Base-by-base conservation (phyloP, 1,284 basidiomycete species). In the Ustilago shanxiensis region DNA sequence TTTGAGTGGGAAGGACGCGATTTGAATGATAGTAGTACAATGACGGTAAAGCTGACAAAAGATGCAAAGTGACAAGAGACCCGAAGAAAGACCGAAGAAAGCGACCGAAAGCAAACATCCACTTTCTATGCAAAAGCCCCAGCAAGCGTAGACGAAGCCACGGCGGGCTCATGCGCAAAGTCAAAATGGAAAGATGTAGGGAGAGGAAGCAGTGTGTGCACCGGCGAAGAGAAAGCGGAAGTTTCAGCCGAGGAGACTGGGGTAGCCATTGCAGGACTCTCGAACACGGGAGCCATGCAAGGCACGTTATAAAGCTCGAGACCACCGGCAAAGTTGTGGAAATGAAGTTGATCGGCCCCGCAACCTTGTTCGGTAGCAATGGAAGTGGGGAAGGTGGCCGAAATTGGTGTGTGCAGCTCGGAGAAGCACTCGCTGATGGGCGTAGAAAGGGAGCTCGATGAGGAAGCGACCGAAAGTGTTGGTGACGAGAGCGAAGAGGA, bases 401-500 rank as follows among this genome's bases (percentile, higher is more conserved):
- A 45, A 20, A 61, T 37, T 1, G 59, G 50, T 18, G 59, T 53
- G 28, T 35, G 29, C 28, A 61, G 35, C 50, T 33, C 57, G 31
- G 57, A 35, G 39, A 62, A 62, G 53, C 26, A 26, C 39, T 63
- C 60, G 52, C 52, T 55, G 37, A 57, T 57, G 28, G 54, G 62
- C 28, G 55, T 58, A 3, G 39, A 50, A 24, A 52, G 54, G 6
- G 37, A 45, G 54, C 44, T 33, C 47, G 57, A 37, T 11, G 64
- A 58, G 16, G 64, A 66, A 22, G 64, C 60, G 13, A 37, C 57
- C 16, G 64, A 66, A 1, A 68, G 55, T 11, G 60, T 49, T 26
- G 60, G 66, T 3, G 66, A 68, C 22, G 66, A 61, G 13, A 57
- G 37, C 20, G 59, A 57, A 1, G 60, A 62, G 11, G 55, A 58